Evolutionary conservation across 371 early-diverging fungal genomes (phyloP), one percentile per base, ranked within the genome.

Genomic region (Lichtheimia hyalospora): DNA sequence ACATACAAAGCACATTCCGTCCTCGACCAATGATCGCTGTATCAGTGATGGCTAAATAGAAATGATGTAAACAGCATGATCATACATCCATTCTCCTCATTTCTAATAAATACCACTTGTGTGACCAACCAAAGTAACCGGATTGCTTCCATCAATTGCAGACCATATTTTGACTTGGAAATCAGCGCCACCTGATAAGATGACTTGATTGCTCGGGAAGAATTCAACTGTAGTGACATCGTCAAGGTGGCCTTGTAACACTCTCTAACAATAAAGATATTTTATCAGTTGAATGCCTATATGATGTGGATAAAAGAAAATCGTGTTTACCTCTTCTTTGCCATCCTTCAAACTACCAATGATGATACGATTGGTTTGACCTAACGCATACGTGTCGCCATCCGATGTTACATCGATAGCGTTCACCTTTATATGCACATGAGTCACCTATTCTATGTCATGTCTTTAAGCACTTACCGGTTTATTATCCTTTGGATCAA

Each of bases 171-270:
- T 85, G 15, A 87, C 62, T 42, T 80, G 79, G 61, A 89, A 85
- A 66, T 92, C 92, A 5, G 84, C 71, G 15, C 79, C 88, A 13
- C 87, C 91, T 58, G 86, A 87, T 28, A 92, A 75, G 0, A 89
- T 61, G 0, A 92, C 87, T 82, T 87, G 84, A n/a, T 88, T 89
- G 8, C 89, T 89, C 0, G 92, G 91, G 53, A 92, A 90, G 67
- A 90, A 88, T 50, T 71, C 77, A 59, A 87, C 82, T 16, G 82
- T 74, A 20, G 84, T 87, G 24, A 89, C 71, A 63, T 90, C 90
- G 25, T 79, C 82, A 25, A 87, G 20, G 54, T 92, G 92, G 0
- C 89, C 92, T 55, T 75, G 74, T 18, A 91, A 66, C 27, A 71
- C 69, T 62, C 68, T 66, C 86, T 85, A 56, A 14, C 18, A 5